Evolutionary conservation across 1,284 basidiomycete genomes (phyloP), one percentile per base, ranked within the genome.

Genomic region (Ceratobasidium sp.): DNA sequence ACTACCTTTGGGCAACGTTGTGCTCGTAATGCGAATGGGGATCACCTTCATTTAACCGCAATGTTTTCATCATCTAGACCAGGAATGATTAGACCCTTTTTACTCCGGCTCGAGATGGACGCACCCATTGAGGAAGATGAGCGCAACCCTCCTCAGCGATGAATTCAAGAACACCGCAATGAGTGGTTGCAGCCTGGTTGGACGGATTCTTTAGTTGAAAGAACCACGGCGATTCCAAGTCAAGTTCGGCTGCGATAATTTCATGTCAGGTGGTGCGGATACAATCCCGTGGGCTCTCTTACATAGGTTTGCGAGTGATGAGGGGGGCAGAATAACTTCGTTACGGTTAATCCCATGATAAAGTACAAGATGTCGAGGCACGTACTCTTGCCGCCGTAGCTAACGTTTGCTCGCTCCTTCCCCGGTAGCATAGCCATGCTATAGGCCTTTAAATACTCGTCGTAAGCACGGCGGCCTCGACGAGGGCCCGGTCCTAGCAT

Each of bases 81-180:
- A 31, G 31, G 15, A 60, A 17, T 72, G 72, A 72, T 70, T 47
- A 27, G 4, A 38, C 13, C 15, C 35, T 31, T 45, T 29, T 25
- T 12, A 31, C 25, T 31, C 31, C 20, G 32, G 31, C 25, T 1
- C 20, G 45, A 29, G 34, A 34, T 12, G 57, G 57, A 76, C 82
- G 70, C 71, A 84, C 84, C 97, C 97, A 99, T 73, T 94, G 92
- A 0, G 97, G 97, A 13, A 99, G 83, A 81, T 99, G 92, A 1
- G 97, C 96, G 22, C 92, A 86, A 15, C 97, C 97, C 78, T 98
- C 96, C 69, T 98, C 92, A 0, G 97, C 96, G 73, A 98, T 98
- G 80, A 99, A 99, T 78, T 99, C 97, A 50, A 99, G 86, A 17
- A 99, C 97, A 84, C 97, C 97, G 0, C 92, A 92, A 77, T 99